Evolutionary conservation across 495 filamentous ascomycete species (phyloP).

Genomic region (Penicillium taxi): DNA sequence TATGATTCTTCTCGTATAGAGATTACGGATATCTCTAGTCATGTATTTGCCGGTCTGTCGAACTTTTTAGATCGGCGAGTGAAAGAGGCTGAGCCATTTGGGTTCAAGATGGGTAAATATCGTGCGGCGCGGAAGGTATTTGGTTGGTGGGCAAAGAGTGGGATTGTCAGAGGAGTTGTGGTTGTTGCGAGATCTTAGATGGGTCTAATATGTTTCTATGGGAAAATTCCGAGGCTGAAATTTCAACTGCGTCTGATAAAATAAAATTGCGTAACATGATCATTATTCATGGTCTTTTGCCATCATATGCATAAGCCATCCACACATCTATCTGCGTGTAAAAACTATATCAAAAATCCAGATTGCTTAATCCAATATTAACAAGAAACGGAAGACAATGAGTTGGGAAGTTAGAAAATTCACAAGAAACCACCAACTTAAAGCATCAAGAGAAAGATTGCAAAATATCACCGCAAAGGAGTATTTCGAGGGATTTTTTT

Average conservation of each 20-base stretch:
- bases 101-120: conserved; percentile 34
- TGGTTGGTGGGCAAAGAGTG: conserved; percentile 38
- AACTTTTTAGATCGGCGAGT: conserved; percentile 27
- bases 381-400: conserved; percentile 1
- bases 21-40: conserved; percentile 36
- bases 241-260: not conserved
- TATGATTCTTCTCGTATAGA: conserved; percentile 30
- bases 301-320: conserved; percentile 1
- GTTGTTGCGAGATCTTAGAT: conserved; percentile 31
- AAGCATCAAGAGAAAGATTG: conserved; percentile 7
- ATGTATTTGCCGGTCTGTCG: conserved; percentile 36
- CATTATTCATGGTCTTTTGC: conserved; percentile 4
- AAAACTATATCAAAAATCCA: conserved; percentile 2
- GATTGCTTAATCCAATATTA: conserved; percentile 10
- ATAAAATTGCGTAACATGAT: not conserved
- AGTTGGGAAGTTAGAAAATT: not conserved
- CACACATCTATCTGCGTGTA: no score
- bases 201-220: not conserved
- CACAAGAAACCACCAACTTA: conserved; percentile 3
- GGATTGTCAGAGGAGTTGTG: conserved; percentile 36
- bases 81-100: conserved; percentile 21
- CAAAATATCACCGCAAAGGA: conserved; percentile 3
- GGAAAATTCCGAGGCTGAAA: not conserved
- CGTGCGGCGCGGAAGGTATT: conserved; percentile 29
- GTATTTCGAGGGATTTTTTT: conserved; percentile 11